These are phyloP conservation scores for Agarophyton chilense DNA, from an alignment of 23 red algal genomes.

Conservation along the genomic window DNA sequence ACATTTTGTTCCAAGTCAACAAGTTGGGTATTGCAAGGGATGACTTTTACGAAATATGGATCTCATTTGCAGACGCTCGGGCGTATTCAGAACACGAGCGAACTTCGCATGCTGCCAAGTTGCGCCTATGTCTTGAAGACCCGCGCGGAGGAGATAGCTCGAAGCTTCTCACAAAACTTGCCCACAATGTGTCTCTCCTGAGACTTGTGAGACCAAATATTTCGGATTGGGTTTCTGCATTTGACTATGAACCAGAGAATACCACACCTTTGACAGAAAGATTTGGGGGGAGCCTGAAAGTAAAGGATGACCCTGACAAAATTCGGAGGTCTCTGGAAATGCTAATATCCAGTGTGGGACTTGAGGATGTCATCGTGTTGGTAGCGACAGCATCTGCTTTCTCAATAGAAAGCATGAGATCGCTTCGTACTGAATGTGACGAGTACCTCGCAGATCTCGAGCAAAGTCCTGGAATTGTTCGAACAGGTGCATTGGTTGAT, in stretches of 20 bases:
- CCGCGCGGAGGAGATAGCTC: conserved; percentile 42
- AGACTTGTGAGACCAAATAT: conserved; percentile 14
- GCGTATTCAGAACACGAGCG: conserved; percentile 44
- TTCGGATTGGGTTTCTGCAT: conserved; percentile 21
- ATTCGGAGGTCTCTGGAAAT: conserved; percentile 53
- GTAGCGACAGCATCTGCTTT: conserved; percentile 49
- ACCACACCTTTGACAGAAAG: not conserved
- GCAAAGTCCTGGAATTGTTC: conserved; percentile 21
- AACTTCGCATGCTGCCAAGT: conserved; percentile 56
- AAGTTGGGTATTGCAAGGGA: conserved; percentile 33
- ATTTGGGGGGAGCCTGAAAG: not conserved
- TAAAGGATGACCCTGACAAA: conserved; percentile 13
- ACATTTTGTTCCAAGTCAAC: conserved; percentile 54
- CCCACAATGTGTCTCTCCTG: conserved; percentile 1
- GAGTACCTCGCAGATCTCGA: conserved; percentile 38
- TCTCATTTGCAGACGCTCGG: conserved; percentile 19
- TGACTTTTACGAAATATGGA: conserved; percentile 62
- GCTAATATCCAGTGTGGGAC: conserved; percentile 55
- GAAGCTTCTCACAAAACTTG: conserved; percentile 40
- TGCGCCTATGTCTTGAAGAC: conserved; percentile 51
- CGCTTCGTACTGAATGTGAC: conserved; percentile 33
- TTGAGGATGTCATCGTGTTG: conserved; percentile 56
- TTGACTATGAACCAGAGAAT: conserved; percentile 38
- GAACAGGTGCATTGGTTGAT: conserved; percentile 51
- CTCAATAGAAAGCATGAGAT: not conserved